Evolutionary conservation across 306 rosid genomes (phyloP).

Genomic region (Arachis hypogaea): DNA sequence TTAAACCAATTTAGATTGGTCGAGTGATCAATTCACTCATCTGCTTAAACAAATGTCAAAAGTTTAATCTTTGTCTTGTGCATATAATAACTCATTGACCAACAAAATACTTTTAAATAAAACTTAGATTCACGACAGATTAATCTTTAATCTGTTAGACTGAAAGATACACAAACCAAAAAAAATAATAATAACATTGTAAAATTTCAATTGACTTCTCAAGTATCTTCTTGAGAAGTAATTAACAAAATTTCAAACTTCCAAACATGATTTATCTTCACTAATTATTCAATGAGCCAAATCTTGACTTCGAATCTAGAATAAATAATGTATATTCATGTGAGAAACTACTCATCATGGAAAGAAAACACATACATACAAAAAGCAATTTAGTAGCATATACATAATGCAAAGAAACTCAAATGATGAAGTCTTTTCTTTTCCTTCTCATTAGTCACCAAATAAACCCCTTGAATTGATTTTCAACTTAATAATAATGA

Average conservation of each 20-base stretch:
- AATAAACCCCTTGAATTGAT: background rate
- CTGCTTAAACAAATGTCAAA: too few species aligned
- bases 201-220: background rate
- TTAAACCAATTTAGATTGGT: too few species aligned
- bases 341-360: background rate
- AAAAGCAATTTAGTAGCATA: background rate
- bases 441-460: background rate
- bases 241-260: background rate
- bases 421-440: background rate
- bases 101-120: too few species aligned
- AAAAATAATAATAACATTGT: background rate
- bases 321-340: background rate
- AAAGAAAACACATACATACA: constrained; percentile 25
- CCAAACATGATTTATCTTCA: background rate
- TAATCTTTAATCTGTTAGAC: too few species aligned
- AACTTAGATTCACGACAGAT: too few species aligned
- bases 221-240: background rate
- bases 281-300: background rate
- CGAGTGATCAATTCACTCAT: too few species aligned
- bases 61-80: too few species aligned
- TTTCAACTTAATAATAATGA: constrained; percentile 6
- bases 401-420: background rate
- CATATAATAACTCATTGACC: too few species aligned
- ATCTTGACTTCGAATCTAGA: background rate
- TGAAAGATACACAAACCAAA: too few species aligned